Percentiles rank a stretch among this genome's conserved stretches.
Conservation (phyloP, 805 yeast genomes). For the Cyberlindnera mrakii region DNA sequence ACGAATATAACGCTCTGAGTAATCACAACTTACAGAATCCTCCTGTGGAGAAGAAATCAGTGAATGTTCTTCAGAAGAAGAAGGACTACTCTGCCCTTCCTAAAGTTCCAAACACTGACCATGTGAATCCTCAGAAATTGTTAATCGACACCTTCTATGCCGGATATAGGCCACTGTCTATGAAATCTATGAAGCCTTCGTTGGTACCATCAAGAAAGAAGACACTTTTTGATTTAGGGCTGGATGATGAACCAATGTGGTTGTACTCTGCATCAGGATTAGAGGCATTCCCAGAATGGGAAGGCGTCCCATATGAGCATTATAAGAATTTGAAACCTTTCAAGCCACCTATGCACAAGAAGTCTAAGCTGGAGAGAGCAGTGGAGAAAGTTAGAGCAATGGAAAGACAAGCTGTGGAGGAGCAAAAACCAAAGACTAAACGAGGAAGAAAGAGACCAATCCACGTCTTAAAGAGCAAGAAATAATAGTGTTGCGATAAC, state of each 20-base stretch:
- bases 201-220: conserved; percentile 9
- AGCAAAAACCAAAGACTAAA: conserved; percentile 2
- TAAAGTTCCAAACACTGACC: conserved; percentile 16
- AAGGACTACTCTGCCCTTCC: conserved; percentile 19
- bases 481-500: background rate
- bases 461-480: conserved; percentile 5
- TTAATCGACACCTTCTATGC: conserved; percentile 18
- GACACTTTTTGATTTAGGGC: conserved; percentile 18
- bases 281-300: conserved; percentile 28
- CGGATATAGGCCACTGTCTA: conserved; percentile 19
- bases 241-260: conserved; percentile 26
- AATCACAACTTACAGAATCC: conserved; percentile 16
- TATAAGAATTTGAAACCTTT: conserved; percentile 26
- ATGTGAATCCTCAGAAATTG: conserved; percentile 13
- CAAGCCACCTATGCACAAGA: conserved; percentile 23
- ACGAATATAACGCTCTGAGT: conserved; percentile 22
- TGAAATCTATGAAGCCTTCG: conserved; percentile 21
- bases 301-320: conserved; percentile 15
- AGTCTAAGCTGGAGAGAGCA: conserved; percentile 3
- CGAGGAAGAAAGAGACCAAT: conserved; percentile 13
- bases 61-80: conserved; percentile 2
- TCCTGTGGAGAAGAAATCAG: conserved; percentile 1
- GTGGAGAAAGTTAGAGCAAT: conserved; percentile 1
- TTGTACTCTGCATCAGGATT: conserved; percentile 30
- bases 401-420: conserved; percentile 1